Conservation (phyloP, 1,139 yeast species). For the Blastobotrys aristatus region DNA sequence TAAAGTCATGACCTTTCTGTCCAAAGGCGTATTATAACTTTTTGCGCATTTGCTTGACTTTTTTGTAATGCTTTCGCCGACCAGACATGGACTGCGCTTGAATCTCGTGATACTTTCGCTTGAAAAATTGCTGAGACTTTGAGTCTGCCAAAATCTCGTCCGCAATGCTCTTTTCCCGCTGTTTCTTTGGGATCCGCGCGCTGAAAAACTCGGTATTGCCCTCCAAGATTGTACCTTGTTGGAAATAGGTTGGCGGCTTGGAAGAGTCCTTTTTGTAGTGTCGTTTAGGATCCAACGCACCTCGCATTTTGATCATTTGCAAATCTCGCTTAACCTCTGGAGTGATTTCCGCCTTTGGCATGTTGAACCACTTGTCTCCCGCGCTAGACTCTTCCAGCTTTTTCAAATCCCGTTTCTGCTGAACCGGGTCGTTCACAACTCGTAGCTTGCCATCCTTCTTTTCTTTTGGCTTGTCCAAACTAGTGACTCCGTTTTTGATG, state of each 20-base stretch:
- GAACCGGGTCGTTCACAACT: conserved; percentile 50
- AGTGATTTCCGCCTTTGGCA: conserved; percentile 78
- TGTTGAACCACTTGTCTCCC: conserved; percentile 72
- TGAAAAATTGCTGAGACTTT: conserved; percentile 69
- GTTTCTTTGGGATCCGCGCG: conserved; percentile 61
- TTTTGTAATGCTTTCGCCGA: conserved; percentile 62
- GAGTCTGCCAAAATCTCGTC: conserved; percentile 77
- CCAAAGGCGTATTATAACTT: conserved; percentile 31
- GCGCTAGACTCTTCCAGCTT: conserved; percentile 37
- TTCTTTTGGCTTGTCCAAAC: neutral
- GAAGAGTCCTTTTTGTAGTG: conserved; percentile 88
- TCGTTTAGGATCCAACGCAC: conserved; percentile 90
- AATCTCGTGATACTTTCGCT: conserved; percentile 76
- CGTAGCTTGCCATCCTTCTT: conserved; percentile 21
- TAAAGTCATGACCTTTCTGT: conserved; percentile 27
- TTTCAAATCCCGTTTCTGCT: conserved; percentile 25
- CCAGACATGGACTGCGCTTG: conserved; percentile 75
- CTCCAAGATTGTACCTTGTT: conserved; percentile 82
- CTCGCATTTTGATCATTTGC: conserved; percentile 73
- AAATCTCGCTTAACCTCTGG: conserved; percentile 71
- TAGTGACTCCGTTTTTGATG: conserved; percentile 6
- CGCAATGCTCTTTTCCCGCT: conserved; percentile 71
- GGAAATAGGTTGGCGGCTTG: conserved; percentile 75
- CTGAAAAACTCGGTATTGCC: conserved; percentile 76
- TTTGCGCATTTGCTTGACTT: conserved; percentile 57